phyloP scores from a whole-genome alignment of 306 rosid genomes.

The Acacia confusa region DNA sequence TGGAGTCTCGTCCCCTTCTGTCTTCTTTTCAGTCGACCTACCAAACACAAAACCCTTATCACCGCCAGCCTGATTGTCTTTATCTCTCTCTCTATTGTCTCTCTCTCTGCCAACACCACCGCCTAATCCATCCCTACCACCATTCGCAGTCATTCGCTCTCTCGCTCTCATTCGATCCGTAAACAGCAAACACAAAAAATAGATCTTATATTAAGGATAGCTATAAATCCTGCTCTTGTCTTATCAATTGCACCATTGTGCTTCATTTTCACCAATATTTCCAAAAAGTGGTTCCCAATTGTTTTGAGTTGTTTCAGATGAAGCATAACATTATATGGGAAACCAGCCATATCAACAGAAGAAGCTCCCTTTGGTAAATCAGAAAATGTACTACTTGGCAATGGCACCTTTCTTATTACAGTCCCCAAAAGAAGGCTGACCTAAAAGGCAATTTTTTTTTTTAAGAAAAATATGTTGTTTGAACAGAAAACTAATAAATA shows the following conservation, averaged over 20 bases:
- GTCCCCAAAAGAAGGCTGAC: constrained; percentile 98
- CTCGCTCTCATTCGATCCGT: too few species aligned
- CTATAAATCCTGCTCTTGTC: constrained; percentile 97
- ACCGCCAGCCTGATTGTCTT: too few species aligned
- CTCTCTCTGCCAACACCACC: too few species aligned
- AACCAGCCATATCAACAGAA: constrained; percentile 39
- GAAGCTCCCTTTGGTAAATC: constrained; percentile 46
- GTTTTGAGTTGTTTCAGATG: constrained; percentile 80
- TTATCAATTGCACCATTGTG: constrained; percentile 99
- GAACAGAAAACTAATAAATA: not conserved
- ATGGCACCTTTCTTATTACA: constrained; percentile 82
- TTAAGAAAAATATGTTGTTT: constrained; percentile 18
- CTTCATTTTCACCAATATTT: constrained; percentile 97
- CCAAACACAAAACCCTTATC: too few species aligned
- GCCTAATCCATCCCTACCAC: too few species aligned
- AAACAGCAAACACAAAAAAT: too few species aligned
- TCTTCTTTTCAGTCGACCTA: too few species aligned
- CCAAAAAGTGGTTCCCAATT: constrained; percentile 92
- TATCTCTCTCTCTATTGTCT: too few species aligned
- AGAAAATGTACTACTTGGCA: constrained; percentile 52
- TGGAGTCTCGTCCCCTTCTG: too few species aligned
- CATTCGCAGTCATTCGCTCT: too few species aligned
- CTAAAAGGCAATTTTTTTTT: too few species aligned
- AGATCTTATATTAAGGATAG: too few species aligned
- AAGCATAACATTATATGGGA: constrained; percentile 60